Conservation (phyloP, 2,329 filamentous ascomycete species). For the Xylariaceae sp. region DNA sequence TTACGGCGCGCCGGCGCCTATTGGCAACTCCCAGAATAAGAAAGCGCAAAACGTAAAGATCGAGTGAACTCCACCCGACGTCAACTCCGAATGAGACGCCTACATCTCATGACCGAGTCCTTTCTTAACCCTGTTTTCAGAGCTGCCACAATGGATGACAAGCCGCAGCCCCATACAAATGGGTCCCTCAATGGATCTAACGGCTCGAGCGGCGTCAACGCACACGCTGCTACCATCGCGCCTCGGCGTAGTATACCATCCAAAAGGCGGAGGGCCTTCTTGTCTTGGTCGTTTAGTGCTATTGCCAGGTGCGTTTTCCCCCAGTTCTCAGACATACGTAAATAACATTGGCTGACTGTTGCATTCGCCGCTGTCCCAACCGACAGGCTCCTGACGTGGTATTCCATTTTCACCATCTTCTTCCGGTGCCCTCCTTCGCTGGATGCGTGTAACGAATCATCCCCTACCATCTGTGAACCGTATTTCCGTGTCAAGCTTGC, state of each 20-base stretch:
- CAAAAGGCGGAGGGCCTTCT: conserved; percentile 30
- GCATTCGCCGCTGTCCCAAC: conserved; percentile 1
- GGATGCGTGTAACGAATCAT: conserved; percentile 62
- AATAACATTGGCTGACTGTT: conserved; percentile 9
- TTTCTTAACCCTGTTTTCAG: neutral
- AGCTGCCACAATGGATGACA: conserved; percentile 21
- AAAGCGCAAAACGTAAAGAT: conserved; percentile 1
- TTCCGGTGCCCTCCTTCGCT: conserved; percentile 75
- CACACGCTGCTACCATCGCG: conserved; percentile 34
- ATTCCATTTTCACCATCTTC: conserved; percentile 71
- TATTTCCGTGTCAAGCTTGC: conserved; percentile 65
- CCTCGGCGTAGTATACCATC: conserved; percentile 31
- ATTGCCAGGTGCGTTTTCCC: conserved; percentile 44
- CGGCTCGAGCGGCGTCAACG: conserved; percentile 34
- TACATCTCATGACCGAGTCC: neutral
- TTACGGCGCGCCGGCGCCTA: conserved; percentile 2
- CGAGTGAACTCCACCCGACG: neutral
- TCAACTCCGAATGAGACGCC: neutral
- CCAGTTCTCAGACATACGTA: too few species aligned
- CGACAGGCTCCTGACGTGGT: conserved; percentile 75
- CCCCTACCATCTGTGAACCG: conserved; percentile 75
- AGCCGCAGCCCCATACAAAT: conserved; percentile 33
- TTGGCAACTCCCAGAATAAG: neutral
- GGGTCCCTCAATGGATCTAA: conserved; percentile 34
- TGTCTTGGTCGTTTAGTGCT: conserved; percentile 44